Conservation (phyloP, 257 asterid genomes). For the Nicotiana benthamiana region DNA sequence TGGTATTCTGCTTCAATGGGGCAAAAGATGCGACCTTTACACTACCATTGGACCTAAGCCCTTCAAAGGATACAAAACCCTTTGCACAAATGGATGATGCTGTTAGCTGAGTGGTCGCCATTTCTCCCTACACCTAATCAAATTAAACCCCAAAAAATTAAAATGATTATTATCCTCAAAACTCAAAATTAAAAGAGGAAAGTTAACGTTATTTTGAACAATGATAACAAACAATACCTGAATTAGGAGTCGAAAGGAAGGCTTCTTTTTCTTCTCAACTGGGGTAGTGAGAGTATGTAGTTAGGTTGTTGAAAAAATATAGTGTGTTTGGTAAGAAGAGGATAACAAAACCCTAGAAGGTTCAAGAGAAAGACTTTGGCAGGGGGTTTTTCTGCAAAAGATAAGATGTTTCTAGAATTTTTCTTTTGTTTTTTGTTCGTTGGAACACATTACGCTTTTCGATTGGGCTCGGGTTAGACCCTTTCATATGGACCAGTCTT, state of each 20-base stretch:
- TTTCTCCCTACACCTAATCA: slow-evolving; percentile 23
- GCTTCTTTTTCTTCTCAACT: neutral
- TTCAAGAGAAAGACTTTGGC: slow-evolving; percentile 4
- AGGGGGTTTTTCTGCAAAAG: neutral
- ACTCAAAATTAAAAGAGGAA: neutral
- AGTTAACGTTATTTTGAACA: neutral
- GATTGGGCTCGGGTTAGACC: neutral
- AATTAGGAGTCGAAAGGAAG: neutral
- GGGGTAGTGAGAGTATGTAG: neutral
- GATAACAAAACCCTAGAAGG: slow-evolving; percentile 66
- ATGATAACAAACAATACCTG: neutral
- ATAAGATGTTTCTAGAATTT: slow-evolving; percentile 12
- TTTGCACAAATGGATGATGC: slow-evolving; percentile 69
- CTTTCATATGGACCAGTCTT: neutral
- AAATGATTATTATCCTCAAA: neutral
- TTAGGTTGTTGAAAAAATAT: neutral
- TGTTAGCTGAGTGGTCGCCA: slow-evolving; percentile 77
- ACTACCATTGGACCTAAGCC: slow-evolving; percentile 45
- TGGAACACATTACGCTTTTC: neutral
- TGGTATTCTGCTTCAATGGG: slow-evolving; percentile 39
- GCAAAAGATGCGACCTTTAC: slow-evolving; percentile 40
- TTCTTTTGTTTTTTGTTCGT: neutral
- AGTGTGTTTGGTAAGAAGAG: slow-evolving; percentile 9
- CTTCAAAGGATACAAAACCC: slow-evolving; percentile 71
- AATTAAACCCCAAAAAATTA: neutral